Conservation (phyloP, 208 protist genomes). For the Naegleria gruberi region DNA sequence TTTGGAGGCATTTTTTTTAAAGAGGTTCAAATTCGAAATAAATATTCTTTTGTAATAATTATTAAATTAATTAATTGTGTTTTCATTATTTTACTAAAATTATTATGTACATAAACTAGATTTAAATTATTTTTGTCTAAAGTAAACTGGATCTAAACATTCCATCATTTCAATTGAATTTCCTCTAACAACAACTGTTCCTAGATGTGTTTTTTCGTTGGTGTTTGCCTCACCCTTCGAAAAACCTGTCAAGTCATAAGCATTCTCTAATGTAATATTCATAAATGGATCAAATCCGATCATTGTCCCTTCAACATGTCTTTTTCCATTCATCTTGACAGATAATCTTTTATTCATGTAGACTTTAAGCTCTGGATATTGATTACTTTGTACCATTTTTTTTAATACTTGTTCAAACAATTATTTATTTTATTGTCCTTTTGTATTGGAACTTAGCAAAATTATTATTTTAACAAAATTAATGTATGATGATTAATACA, state of each 20-base stretch:
- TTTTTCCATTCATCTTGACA: conserved; percentile 66
- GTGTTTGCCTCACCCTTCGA: too few relatives aligned
- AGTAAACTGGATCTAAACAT: conserved; percentile 27
- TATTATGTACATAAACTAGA: too few relatives aligned
- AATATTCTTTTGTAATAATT: too few relatives aligned
- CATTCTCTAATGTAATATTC: conserved; percentile 71
- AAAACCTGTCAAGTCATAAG: conserved; percentile 40
- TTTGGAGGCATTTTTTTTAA: neutral
- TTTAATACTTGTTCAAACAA: too few relatives aligned
- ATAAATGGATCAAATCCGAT: conserved; percentile 76
- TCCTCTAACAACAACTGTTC: conserved; percentile 32
- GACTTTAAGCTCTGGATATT: conserved; percentile 15
- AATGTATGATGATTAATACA: too few relatives aligned
- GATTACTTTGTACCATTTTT: too few relatives aligned
- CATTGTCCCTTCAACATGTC: conserved; percentile 53
- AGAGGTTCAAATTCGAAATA: too few relatives aligned
- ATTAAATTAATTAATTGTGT: too few relatives aligned
- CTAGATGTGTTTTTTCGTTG: neutral
- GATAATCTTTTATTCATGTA: conserved; percentile 43
- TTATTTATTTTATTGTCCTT: too few relatives aligned
- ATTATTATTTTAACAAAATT: too few relatives aligned
- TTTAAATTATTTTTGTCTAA: neutral
- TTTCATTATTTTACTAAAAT: too few relatives aligned
- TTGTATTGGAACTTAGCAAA: too few relatives aligned
- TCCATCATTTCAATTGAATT: conserved; percentile 39